Conservation (phyloP, 345 rosid species). For the Aurinia saxatilis region DNA sequence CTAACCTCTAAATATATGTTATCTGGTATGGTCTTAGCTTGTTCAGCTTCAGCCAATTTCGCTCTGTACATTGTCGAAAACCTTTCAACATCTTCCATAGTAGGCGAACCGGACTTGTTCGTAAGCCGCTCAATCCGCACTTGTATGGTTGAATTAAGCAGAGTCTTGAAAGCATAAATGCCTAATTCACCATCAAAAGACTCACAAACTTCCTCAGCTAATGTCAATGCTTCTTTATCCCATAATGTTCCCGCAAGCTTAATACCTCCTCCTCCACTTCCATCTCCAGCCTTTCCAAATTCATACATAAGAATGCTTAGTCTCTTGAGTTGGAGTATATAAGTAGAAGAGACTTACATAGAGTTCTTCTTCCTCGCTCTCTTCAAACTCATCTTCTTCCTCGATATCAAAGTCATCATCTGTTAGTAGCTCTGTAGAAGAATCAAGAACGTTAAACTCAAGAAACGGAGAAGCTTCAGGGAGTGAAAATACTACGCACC, state of each 20-base stretch:
- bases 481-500: conserved; percentile 27
- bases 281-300: conserved; percentile 67
- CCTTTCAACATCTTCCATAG: conserved; percentile 72
- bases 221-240: conserved; percentile 72
- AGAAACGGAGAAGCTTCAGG: not conserved
- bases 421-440: conserved; percentile 33
- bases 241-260: conserved; percentile 75
- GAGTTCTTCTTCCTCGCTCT: conserved; percentile 45
- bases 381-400: conserved; percentile 29
- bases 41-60: conserved; percentile 63
- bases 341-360: conserved; percentile 59
- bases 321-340: too few species aligned
- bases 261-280: conserved; percentile 81
- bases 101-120: conserved; percentile 73
- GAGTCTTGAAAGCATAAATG: conserved; percentile 74
- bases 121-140: conserved; percentile 80
- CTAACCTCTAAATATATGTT: conserved; percentile 64
- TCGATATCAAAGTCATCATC: conserved; percentile 40
- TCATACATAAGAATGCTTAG: too few species aligned
- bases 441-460: conserved; percentile 4
- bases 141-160: conserved; percentile 53
- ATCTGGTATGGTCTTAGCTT: conserved; percentile 54
- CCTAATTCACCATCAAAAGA: conserved; percentile 63
- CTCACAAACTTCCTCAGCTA: conserved; percentile 51
- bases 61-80: conserved; percentile 55